Base-by-base conservation (phyloP, 306 rosid species). In the Lotus japonicus region DNA sequence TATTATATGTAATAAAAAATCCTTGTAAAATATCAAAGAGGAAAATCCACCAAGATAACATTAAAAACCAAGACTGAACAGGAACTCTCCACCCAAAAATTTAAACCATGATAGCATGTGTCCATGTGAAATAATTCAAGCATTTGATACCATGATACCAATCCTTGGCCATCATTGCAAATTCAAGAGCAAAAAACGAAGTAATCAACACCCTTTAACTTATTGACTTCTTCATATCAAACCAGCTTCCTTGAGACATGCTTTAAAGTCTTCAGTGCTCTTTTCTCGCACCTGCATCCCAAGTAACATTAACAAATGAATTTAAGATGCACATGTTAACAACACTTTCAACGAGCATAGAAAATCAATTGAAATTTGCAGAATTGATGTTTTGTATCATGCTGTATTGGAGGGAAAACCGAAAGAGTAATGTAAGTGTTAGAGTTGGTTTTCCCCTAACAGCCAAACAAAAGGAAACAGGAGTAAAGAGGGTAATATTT, bases 171-270 rank as follows among this genome's bases (percentile, higher is more conserved):
- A 18, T 51, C 23, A 68, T 7, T 35, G 58, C 44, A 35, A 44
- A 44, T 60, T 67, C 43, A 45, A 14, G 59, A 19, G 72, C 18
- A 28, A n/a, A 64, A 42, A 39, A 52, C 21, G 5, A 11, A 58
- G 50, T 19, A 35, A 10, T 45, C 70, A 7, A 51, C 51, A 73
- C 43, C 73, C 56, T 38, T 70, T 62, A 43, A 52, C 77, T 51
- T 53, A 50, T 64, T 39, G 51, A 23, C 51, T 17, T 61, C 76
- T 70, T 66, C 38, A 68, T 36, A 87, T 39, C 45, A 87, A 80
- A 55, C 96, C 96, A 15, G 91, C 89, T 12, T 73, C 77, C 71
- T 76, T 82, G 17, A 89, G 84, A 68, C 96, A 6, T 7, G 35
- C 79, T 77, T 85, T 72, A 49, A 75, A 85, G 10, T 81, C 86